phyloP scores from a whole-genome alignment of 805 yeast species.

The Wickerhamomyces hampshirensis region DNA sequence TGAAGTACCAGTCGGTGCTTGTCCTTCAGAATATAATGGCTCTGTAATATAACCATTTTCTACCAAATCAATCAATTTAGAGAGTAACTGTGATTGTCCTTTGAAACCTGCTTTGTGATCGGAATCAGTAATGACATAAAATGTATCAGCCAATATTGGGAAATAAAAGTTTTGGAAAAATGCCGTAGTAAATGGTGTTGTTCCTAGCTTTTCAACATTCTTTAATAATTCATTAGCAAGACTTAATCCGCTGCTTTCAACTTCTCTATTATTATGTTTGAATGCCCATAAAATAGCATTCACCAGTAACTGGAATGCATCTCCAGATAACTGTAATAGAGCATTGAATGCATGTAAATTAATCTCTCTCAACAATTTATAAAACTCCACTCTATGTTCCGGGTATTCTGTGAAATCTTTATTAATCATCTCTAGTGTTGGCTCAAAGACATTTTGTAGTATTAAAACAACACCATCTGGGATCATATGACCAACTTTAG shows the following conservation, averaged over 20 bases:
- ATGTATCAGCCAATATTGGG: slow-evolving; percentile 86
- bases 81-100: slow-evolving; percentile 77
- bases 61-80: slow-evolving; percentile 78
- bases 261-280: slow-evolving; percentile 95
- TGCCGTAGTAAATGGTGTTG: slow-evolving; percentile 68
- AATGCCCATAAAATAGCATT: slow-evolving; percentile 98
- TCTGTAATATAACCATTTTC: slow-evolving; percentile 68
- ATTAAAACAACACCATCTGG: slow-evolving; percentile 87
- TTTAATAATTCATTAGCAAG: slow-evolving; percentile 77
- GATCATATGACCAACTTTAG: slow-evolving; percentile 80
- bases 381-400: slow-evolving; percentile 95
- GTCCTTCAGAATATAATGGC: slow-evolving; percentile 75
- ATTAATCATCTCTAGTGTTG: slow-evolving; percentile 92
- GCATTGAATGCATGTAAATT: slow-evolving; percentile 83
- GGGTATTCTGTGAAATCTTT: slow-evolving; percentile 96
- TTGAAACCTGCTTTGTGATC: slow-evolving; percentile 97
- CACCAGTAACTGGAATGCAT: slow-evolving; percentile 83
- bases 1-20: slow-evolving; percentile 81
- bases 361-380: slow-evolving; percentile 82
- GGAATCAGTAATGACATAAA: slow-evolving; percentile 89
- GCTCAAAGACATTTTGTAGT: slow-evolving; percentile 86
- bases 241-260: slow-evolving; percentile 85
- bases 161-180: slow-evolving; percentile 87
- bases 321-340: slow-evolving; percentile 81
- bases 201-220: slow-evolving; percentile 75